A percentile compares a stretch with the other conserved stretches of the same genome.
Conservation (phyloP, 805 yeast genomes). For the Aciculoconidium aculeatum region DNA sequence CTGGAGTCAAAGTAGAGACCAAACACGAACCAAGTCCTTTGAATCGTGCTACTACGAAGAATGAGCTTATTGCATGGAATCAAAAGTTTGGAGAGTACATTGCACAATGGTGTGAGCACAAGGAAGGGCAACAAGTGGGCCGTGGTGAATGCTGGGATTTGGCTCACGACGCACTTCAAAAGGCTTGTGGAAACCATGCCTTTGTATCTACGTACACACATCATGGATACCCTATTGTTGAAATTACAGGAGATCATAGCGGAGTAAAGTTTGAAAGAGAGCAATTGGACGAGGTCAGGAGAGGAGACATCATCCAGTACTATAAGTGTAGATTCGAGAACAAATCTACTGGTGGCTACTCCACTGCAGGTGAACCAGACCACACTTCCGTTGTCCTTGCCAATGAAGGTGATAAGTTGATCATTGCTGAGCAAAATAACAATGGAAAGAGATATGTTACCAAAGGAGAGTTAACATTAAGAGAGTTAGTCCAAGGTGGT, state of each 20-base stretch:
- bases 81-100: slow-evolving; percentile 45
- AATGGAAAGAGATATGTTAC: slow-evolving; percentile 36
- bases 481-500: slow-evolving; percentile 36
- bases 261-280: slow-evolving; percentile 17
- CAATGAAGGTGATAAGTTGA: slow-evolving; percentile 22
- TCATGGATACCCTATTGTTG: slow-evolving; percentile 43
- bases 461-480: slow-evolving; percentile 32
- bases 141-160: slow-evolving; percentile 60
- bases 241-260: slow-evolving; percentile 16
- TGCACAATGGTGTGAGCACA: slow-evolving; percentile 50
- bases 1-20: slow-evolving; percentile 20
- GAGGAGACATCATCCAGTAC: slow-evolving; percentile 56
- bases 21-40: slow-evolving; percentile 41
- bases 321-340: slow-evolving; percentile 34
- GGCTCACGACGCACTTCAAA: slow-evolving; percentile 47
- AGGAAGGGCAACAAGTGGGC: slow-evolving; percentile 43
- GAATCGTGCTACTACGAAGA: slow-evolving; percentile 19
- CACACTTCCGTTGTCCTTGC: slow-evolving; percentile 40
- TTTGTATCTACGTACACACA: slow-evolving; percentile 42
- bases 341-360: slow-evolving; percentile 26
- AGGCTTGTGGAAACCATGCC: slow-evolving; percentile 55
- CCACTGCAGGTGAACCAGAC: slow-evolving; percentile 46
- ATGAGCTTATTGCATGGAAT: slow-evolving; percentile 27
- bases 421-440: slow-evolving; percentile 47
- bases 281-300: slow-evolving; percentile 35